Evolutionary conservation across 495 filamentous ascomycete genomes (phyloP).

Genomic region (Glarea lozoyensis): DNA sequence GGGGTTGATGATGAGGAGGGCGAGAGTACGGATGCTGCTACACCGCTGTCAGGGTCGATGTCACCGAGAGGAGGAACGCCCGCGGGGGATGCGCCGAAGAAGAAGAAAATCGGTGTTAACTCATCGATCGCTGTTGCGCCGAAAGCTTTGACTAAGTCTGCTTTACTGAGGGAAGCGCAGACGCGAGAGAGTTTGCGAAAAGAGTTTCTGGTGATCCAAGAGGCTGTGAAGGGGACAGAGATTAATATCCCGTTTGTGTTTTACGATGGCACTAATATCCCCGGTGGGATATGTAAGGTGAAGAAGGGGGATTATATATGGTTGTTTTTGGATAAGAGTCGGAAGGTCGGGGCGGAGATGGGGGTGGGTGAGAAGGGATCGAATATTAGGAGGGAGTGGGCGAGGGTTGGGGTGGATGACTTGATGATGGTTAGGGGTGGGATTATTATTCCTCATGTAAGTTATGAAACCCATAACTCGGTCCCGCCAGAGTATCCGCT

Average conservation of each 20-base stretch:
- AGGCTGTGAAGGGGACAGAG: constrained; percentile 80
- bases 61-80: constrained; percentile 24
- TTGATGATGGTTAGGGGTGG: constrained; percentile 88
- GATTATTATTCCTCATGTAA: constrained; percentile 89
- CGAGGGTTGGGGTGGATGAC: constrained; percentile 90
- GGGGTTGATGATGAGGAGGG: constrained; percentile 46
- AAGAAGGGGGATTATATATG: constrained; percentile 91
- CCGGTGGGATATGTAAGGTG: constrained; percentile 68
- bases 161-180: constrained; percentile 70
- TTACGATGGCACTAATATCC: constrained; percentile 95
- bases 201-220: constrained; percentile 77
- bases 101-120: constrained; percentile 53
- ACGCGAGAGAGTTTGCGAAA: constrained; percentile 75
- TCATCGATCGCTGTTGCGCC: constrained; percentile 58
- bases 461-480: constrained; percentile 23
- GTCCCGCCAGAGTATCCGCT: background rate
- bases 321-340: constrained; percentile 82
- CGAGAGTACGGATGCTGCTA: constrained; percentile 5
- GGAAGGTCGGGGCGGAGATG: constrained; percentile 80
- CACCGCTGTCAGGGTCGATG: constrained; percentile 4
- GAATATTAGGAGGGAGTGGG: constrained; percentile 75
- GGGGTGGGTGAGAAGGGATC: constrained; percentile 59
- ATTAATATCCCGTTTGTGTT: constrained; percentile 94
- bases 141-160: constrained; percentile 77
- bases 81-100: constrained; percentile 25